Evolutionary conservation across 805 yeast species (phyloP), one percentile per base, ranked within the genome.

Genomic region (Candida khao-thaluensis): DNA sequence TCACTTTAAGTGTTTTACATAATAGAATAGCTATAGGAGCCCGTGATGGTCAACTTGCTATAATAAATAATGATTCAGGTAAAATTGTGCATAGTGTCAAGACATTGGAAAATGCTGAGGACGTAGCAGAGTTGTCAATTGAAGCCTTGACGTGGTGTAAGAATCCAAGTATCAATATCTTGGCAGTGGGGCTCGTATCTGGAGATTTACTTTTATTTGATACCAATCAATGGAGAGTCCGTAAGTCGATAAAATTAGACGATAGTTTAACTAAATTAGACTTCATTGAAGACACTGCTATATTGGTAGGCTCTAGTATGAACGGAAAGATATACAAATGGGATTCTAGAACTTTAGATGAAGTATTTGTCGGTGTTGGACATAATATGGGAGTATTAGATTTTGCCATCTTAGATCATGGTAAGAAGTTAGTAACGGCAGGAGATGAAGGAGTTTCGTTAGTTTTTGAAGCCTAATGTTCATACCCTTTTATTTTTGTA

Each of bases 381-480:
- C 99, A 93, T 60, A 85, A 84, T 62, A 85, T 86, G 85, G 98
- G 98, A 46, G 81, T 93, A 14, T 72, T 93, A 47, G 97, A 88
- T 53, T 91, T 93, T 57, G 80, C 83, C 14, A 56, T 82, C 30
- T 76, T 80, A 41, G 80, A 77, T 28, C 65, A 76, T 32, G 91
- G 88, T 18, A 72, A 74, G 37, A 81, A 82, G 57, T 54, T 93
- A 31, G 74, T 89, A 25, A 87, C 97, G 15, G 99, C 96, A 10
- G 97, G 97, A 48, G 99, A 93, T 60, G 99, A 93, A 62, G 96
- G 96, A 50, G 96, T 93, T 22, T 79, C 95, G 9, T 69, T 91
- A 48, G 77, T 91, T 8, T 89, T 80, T 24, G 22, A 33, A 18
- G n/a, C 27, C 10, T 22, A 10, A 22, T n/a, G n/a, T n/a, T n/a